phyloP scores from a whole-genome alignment of 2,329 filamentous ascomycete species.

The Curvularia verruculosa region DNA sequence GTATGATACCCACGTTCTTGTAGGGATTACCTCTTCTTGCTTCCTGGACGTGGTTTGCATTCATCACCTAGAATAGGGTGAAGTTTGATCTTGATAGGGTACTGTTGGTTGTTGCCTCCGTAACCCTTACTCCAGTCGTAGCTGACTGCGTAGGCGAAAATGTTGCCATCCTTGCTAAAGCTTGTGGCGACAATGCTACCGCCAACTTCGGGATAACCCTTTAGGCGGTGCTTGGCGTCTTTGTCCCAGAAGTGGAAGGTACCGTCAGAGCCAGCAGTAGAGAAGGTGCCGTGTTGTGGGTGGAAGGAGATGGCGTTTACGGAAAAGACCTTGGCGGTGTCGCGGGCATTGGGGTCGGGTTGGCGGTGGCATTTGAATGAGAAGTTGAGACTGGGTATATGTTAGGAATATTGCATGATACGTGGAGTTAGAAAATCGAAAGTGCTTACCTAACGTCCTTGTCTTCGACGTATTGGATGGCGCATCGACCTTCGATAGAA shows the following conservation, averaged over 20 bases:
- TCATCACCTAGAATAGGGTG: slow-evolving; percentile 57
- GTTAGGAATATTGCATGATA: slow-evolving; percentile 17
- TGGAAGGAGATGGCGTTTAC: slow-evolving; percentile 99
- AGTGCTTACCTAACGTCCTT: slow-evolving; percentile 72
- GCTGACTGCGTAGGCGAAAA: slow-evolving; percentile 72
- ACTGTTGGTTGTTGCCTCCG: slow-evolving; percentile 72
- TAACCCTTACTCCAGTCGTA: slow-evolving; percentile 99
- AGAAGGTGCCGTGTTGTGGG: slow-evolving; percentile 96
- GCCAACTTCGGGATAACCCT: slow-evolving; percentile 68
- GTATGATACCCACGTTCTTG: neutral
- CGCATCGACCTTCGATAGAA: slow-evolving; percentile 94
- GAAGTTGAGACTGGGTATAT: slow-evolving; percentile 73
- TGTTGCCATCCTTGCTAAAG: slow-evolving; percentile 83
- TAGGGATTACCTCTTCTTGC: slow-evolving; percentile 52
- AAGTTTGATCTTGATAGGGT: slow-evolving; percentile 59
- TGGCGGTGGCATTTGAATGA: slow-evolving; percentile 99
- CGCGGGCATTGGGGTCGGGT: slow-evolving; percentile 64
- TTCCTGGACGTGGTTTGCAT: slow-evolving; percentile 57
- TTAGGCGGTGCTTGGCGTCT: slow-evolving; percentile 59
- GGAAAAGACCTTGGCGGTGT: slow-evolving; percentile 86
- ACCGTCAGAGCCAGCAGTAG: slow-evolving; percentile 91
- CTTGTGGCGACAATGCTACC: slow-evolving; percentile 88
- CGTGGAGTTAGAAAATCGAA: neutral
- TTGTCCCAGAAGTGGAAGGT: slow-evolving; percentile 97
- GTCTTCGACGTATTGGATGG: slow-evolving; percentile 97